Percentiles rank a stretch among this genome's conserved stretches.
These are phyloP conservation scores for Ophiostoma perfectum DNA, from an alignment of 2,329 filamentous ascomycete species.

Conservation along the genomic window DNA sequence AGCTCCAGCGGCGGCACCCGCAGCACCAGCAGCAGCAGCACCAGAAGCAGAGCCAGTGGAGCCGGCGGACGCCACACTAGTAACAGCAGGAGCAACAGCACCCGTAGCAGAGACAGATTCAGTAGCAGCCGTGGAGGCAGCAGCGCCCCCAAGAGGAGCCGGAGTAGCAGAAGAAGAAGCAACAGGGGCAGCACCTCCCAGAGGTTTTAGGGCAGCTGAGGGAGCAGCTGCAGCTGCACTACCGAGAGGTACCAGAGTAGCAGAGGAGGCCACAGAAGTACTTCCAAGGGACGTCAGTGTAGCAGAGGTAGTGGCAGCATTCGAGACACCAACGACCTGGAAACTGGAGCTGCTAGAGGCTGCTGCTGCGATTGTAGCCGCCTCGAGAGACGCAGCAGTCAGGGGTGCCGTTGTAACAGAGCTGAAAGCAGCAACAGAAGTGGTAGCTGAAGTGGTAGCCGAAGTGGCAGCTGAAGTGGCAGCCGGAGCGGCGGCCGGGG, in stretches of 20 bases:
- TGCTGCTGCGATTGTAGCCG: neutral
- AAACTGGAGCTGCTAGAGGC: neutral
- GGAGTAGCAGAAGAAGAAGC: neutral
- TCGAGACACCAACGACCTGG: neutral
- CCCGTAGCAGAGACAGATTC: neutral
- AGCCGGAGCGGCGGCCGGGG: no score
- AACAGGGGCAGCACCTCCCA: neutral
- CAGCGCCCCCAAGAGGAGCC: neutral
- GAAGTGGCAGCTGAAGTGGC: no score
- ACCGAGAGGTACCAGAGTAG: neutral
- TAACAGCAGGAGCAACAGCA: neutral
- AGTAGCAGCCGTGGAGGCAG: neutral
- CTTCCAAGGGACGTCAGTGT: neutral
- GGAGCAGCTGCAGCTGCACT: neutral
- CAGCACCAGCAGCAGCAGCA: neutral
- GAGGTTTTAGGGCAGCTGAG: neutral
- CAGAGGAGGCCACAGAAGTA: neutral
- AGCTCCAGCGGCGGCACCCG: neutral
- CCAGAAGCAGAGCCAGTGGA: neutral
- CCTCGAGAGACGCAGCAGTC: neutral
- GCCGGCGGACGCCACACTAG: neutral
- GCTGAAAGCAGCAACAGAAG: neutral
- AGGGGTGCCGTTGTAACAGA: neutral
- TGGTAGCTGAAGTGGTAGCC: no score
- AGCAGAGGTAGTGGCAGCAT: neutral